Evolutionary conservation across 2,329 filamentous ascomycete species (phyloP).

Genomic region (Calonectria honghensis): DNA sequence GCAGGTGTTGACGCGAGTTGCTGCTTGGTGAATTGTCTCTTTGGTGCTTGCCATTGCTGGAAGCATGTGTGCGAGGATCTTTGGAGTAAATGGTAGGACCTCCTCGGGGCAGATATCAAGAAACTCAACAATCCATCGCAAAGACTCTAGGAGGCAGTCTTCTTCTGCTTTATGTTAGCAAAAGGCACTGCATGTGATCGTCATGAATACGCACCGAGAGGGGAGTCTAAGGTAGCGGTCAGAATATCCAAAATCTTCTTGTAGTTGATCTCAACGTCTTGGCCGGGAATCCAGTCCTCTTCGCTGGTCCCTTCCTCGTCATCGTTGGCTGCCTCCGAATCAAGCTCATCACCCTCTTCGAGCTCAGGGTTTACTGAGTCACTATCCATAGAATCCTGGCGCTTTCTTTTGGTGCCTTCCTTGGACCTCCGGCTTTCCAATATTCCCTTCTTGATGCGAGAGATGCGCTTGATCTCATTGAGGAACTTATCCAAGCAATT

Average conservation of each 20-base stretch:
- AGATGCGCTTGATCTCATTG: conserved; percentile 94
- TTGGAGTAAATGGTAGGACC: conserved; percentile 94
- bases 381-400: conserved; percentile 81
- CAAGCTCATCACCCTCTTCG: conserved; percentile 77
- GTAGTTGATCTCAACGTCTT: conserved; percentile 96
- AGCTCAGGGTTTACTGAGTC: conserved; percentile 75
- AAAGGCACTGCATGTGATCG: not conserved
- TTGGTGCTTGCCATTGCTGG: conserved; percentile 95
- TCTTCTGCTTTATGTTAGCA: conserved; percentile 77
- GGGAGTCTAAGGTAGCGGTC: conserved; percentile 90
- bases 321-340: conserved; percentile 74
- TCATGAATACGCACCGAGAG: conserved; percentile 75
- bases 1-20: conserved; percentile 90
- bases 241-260: conserved; percentile 93
- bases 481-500: conserved; percentile 92
- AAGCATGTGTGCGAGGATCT: conserved; percentile 91
- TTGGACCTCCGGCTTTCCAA: conserved; percentile 86
- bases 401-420: conserved; percentile 80
- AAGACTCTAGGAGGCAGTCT: conserved; percentile 90
- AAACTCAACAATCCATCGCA: conserved; percentile 97
- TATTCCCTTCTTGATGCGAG: conserved; percentile 93
- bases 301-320: conserved; percentile 80
- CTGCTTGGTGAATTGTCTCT: conserved; percentile 91
- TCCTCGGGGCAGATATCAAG: conserved; percentile 98
- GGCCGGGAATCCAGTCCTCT: conserved; percentile 97